Base-by-base conservation (phyloP, 768 basidiomycete genomes). In the Boletus insuetus region DNA sequence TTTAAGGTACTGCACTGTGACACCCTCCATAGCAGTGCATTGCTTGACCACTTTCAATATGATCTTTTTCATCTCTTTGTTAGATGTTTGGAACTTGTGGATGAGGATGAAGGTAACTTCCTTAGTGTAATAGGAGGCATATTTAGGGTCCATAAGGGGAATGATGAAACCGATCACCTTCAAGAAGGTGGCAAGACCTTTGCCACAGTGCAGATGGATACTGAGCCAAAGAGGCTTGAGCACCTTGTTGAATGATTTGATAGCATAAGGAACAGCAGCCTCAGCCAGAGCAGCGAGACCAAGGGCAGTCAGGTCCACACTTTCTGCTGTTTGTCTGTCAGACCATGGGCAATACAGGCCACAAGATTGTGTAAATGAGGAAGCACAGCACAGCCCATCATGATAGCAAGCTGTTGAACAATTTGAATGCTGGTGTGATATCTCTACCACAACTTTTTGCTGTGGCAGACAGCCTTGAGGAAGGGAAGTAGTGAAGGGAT, bases 21-120 rank as follows among this genome's bases (percentile, higher is more conserved):
- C 97, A 75, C 97, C 97, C 69, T 99, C 97, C 2, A 97, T 99
- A 11, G 94, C 91, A 32, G 97, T 93, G 67, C 97, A 98, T 71
- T 98, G 97, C 74, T 98, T 97, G 64, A 98, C 95, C 53, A 99
- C 97, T 73, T 98, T 98, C 47, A 99, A 75, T 6, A 99, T 97
- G 62, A 98, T 98, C 81, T 98, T 96, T 83, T 98, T 96, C 97
- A 99, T 99, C 79, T 99, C 97, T 72, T 99, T 96, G 70, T 99
- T 96, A 9, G 96, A 96, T 6, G 95, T 97, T 71, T 96, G 94
- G 79, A 98, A 98, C 75, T 98, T 96, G 66, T 97, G 92, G 59
- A 96, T 96, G 53, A 96, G 88, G 68, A 96, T 95, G 61, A 94
- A 89, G 12, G 91, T 95, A 52, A 96, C 94, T 77, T 98, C 95